Conservation (phyloP, 1,284 basidiomycete genomes). For the Cryptococcus sp. region DNA sequence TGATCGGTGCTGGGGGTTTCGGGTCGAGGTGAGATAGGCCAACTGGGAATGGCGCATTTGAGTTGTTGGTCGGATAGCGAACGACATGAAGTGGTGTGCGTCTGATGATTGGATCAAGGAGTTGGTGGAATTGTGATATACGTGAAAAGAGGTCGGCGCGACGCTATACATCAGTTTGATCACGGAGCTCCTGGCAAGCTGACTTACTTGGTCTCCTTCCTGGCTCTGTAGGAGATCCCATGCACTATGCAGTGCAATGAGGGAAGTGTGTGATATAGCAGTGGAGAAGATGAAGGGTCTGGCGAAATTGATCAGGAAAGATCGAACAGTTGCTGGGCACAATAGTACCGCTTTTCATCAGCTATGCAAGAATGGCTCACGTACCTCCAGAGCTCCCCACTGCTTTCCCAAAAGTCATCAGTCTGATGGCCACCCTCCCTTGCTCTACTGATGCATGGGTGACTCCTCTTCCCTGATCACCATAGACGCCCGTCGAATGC, state of each 20-base stretch:
- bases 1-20: slow-evolving; percentile 59
- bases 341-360: slow-evolving; percentile 65
- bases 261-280: slow-evolving; percentile 66
- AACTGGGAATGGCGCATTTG: neutral
- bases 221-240: slow-evolving; percentile 72
- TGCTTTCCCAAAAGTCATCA: slow-evolving; percentile 66
- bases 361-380: slow-evolving; percentile 32
- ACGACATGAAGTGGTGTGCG: slow-evolving; percentile 22
- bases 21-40: slow-evolving; percentile 13
- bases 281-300: slow-evolving; percentile 88
- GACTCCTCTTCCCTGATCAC: slow-evolving; percentile 58
- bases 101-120: slow-evolving; percentile 21
- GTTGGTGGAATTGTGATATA: slow-evolving; percentile 20
- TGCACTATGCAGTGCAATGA: slow-evolving; percentile 68
- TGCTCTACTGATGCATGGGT: slow-evolving; percentile 33
- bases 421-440: slow-evolving; percentile 49
- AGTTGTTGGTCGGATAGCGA: slow-evolving; percentile 24
- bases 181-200: slow-evolving; percentile 19
- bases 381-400: slow-evolving; percentile 71
- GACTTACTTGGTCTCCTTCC: slow-evolving; percentile 57
- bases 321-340: slow-evolving; percentile 64
- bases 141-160: neutral
- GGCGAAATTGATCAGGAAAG: slow-evolving; percentile 90
- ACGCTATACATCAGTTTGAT: neutral
- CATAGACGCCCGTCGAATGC: slow-evolving; percentile 77